These are phyloP conservation scores for Aphanomyces euteiches DNA, from an alignment of 352 stramenopile genomes.

Conservation along the genomic window DNA sequence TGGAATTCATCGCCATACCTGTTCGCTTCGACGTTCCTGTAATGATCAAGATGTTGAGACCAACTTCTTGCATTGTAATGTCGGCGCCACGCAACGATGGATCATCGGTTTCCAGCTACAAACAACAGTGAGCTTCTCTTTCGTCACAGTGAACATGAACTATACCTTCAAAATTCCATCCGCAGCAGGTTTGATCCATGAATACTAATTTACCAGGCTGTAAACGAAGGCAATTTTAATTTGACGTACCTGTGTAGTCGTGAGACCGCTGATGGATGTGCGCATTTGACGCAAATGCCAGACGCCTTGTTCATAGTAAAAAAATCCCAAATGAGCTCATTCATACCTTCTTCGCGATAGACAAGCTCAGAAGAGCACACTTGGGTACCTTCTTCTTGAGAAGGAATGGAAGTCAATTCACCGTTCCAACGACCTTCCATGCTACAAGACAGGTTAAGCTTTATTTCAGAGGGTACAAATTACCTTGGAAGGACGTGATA, in stretches of 20 bases:
- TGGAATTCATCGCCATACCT: slow-evolving; percentile 37
- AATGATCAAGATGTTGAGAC: slow-evolving; percentile 73
- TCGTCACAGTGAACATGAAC: too few species aligned
- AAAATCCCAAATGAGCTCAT: neutral
- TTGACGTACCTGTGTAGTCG: slow-evolving; percentile 44
- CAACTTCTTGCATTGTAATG: slow-evolving; percentile 84
- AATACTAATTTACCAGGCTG: slow-evolving; percentile 48
- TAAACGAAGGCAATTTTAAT: neutral
- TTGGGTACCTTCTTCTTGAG: slow-evolving; percentile 73
- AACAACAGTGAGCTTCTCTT: neutral
- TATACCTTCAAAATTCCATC: slow-evolving; percentile 77
- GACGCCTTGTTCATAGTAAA: slow-evolving; percentile 37
- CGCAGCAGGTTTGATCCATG: slow-evolving; percentile 83
- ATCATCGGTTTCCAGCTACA: slow-evolving; percentile 76
- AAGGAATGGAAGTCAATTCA: slow-evolving; percentile 65
- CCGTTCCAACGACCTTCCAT: slow-evolving; percentile 86
- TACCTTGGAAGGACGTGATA: slow-evolving; percentile 76
- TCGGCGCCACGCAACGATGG: slow-evolving; percentile 68
- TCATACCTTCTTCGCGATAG: slow-evolving; percentile 70
- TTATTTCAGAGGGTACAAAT: too few species aligned
- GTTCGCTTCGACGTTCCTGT: slow-evolving; percentile 84
- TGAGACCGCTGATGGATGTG: slow-evolving; percentile 82
- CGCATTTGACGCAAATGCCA: slow-evolving; percentile 83
- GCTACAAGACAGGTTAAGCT: slow-evolving; percentile 31
- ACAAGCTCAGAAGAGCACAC: slow-evolving; percentile 83